Base-by-base conservation (phyloP, 202 grass and related monocot species). In the Brachypodium distachyon region DNA sequence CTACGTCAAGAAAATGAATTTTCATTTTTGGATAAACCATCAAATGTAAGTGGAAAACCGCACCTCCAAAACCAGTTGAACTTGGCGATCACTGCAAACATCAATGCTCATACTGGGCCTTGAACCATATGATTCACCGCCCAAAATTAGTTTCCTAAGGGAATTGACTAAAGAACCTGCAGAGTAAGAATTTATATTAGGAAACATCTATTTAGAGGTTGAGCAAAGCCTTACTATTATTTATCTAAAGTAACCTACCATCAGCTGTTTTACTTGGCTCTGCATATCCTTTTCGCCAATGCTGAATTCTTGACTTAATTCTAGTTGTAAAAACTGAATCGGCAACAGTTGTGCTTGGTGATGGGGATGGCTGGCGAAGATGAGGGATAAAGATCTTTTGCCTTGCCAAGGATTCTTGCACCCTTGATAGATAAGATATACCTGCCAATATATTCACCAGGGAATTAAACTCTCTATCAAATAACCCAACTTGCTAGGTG, bases 361-460 rank as follows among this genome's bases (percentile, higher is more conserved):
- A 79, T 7, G 68, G 65, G 69, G 66, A 44, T 47, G 81, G 31
- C 65, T 66, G 56, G 6, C 32, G 60, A 65, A 79, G 43, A 62
- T 58, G 31, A 83, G 80, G 77, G 27, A 46, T 78, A 60, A 60
- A 43, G 27, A 82, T 78, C 80, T 79, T 92, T 87, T 81, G 18
- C 85, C 82, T 90, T 44, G 85, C 84, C 12, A 83, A 72, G 31
- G 91, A 98, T 83, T 94, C 95, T 90, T 98, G 91, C 39, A 88
- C 89, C 82, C 95, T 92, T 61, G 91, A 98, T 78, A 94, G 55
- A 79, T 98, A 98, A 74, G 95, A 98, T 74, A 98, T 86, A 67
- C 95, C 95, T 94, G 80, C 11, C 61, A 81, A 73, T 37, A 66
- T 56, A 78, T 47, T 74, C 31, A 82, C 60, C 32, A 68, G 12